Base-by-base conservation (phyloP, 768 basidiomycete species). In the Rhodotorula sphaerocarpa region DNA sequence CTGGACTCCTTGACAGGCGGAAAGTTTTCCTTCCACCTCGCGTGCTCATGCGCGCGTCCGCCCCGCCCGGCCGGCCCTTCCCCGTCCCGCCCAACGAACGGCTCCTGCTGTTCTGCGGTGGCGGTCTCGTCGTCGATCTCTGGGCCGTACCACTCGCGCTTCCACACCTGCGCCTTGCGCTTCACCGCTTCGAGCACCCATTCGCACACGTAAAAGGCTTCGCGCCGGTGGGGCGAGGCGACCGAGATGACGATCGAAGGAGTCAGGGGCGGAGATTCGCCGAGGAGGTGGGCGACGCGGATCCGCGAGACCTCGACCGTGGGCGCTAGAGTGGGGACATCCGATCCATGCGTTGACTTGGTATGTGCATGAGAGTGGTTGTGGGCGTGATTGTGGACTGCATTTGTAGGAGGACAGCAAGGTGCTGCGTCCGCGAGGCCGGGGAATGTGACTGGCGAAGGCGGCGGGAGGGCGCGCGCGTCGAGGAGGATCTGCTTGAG, bases 161-260 rank as follows among this genome's bases (percentile, higher is more conserved):
- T 92, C 90, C 90, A 93, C 66, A 92, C 86, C 75, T 88, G 89
- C 45, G 81, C 88, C 71, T 82, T 85, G 63, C 75, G 76, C 78
- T 93, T 93, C 59, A 92, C 84, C 61, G 84, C 81, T 74, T 93
- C 90, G n/a, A 93, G 79, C 61, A 91, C 83, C 70, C 78, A 82
- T 75, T 90, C 88, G 73, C 87, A 88, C 23, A 83, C 84, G 55
- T 79, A 75, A 72, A 90, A 90, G 11, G 87, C 84, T 72, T 88
- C 87, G 69, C 83, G 84, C 36, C 90, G 81, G 75, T 90, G 89
- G 11, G 88, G 86, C 16, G 86, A 84, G 5, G 87, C 85, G 7
- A 90, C 88, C 2, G 86, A 85, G 34, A 92, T 84, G 52, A 90
- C 86, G 63, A 91, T 87, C 16, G 87, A 89, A 3, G 86, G 81